phyloP scores from a whole-genome alignment of 306 rosid species.

The Quercus berberidifolia region DNA sequence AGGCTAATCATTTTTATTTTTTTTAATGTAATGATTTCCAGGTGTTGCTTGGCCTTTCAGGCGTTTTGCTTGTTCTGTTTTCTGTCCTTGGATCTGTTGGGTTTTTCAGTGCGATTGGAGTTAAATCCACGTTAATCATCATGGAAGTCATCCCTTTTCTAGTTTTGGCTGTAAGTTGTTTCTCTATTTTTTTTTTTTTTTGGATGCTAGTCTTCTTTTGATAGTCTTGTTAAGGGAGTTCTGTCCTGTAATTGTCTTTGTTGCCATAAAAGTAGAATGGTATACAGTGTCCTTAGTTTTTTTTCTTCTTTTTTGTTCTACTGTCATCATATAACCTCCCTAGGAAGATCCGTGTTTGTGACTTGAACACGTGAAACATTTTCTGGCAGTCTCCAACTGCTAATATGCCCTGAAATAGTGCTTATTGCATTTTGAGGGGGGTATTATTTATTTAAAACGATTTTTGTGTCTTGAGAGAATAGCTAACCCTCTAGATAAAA shows the following conservation, averaged over 20 bases:
- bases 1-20: slow-evolving; percentile 9
- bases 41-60: slow-evolving; percentile 93
- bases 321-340: neutral
- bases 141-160: slow-evolving; percentile 98
- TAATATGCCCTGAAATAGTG: neutral
- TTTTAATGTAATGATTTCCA: slow-evolving; percentile 25
- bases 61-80: slow-evolving; percentile 83
- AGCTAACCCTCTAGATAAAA: neutral
- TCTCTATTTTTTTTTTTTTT: slow-evolving; percentile 2
- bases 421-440: neutral
- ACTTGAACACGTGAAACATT: neutral
- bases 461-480: neutral
- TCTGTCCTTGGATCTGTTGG: slow-evolving; percentile 95
- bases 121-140: slow-evolving; percentile 89
- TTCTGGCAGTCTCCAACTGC: neutral
- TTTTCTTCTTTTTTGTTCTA: neutral
- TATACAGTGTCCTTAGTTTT: neutral
- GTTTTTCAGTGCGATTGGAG: slow-evolving; percentile 89
- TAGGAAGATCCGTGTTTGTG: neutral
- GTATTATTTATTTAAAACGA: neutral
- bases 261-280: neutral
- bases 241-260: neutral
- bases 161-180: slow-evolving; percentile 82
- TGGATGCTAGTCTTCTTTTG: slow-evolving; percentile 7
- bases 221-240: neutral